These are phyloP conservation scores for Umbilicaria muhlenbergii DNA, from an alignment of 495 filamentous ascomycete genomes.

Conservation along the genomic window DNA sequence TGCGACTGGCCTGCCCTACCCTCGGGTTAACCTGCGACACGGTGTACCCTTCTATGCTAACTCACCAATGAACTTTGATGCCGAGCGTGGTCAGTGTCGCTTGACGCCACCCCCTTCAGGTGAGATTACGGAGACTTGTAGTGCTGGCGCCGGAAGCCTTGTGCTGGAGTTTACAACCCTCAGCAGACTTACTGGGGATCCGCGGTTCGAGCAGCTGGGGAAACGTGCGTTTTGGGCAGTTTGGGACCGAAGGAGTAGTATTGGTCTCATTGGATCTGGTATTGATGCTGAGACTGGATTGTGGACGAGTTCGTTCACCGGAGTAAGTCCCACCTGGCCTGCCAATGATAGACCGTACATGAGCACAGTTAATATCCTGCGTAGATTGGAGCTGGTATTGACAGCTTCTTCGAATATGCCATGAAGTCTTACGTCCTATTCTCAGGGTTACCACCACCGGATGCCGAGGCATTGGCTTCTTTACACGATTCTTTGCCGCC, in stretches of 20 bases:
- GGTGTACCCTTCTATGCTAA: slow-evolving; percentile 84
- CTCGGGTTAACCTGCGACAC: slow-evolving; percentile 80
- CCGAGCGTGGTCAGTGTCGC: slow-evolving; percentile 23
- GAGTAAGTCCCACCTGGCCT: slow-evolving; percentile 27
- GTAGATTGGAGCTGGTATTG: slow-evolving; percentile 79
- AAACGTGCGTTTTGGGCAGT: slow-evolving; percentile 93
- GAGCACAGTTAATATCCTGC: background rate
- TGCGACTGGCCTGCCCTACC: slow-evolving; percentile 82
- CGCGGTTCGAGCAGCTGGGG: slow-evolving; percentile 69
- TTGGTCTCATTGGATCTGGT: slow-evolving; percentile 79
- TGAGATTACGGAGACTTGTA: slow-evolving; percentile 91
- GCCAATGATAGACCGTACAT: background rate
- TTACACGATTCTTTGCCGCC: slow-evolving; percentile 33
- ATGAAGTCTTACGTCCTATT: slow-evolving; percentile 84
- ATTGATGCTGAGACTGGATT: slow-evolving; percentile 83
- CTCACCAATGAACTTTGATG: slow-evolving; percentile 46
- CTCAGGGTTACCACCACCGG: slow-evolving; percentile 32
- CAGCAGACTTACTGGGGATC: slow-evolving; percentile 76
- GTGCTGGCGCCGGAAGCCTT: slow-evolving; percentile 85
- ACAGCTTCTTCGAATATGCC: slow-evolving; percentile 97
- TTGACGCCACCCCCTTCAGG: slow-evolving; percentile 22
- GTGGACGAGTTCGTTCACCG: slow-evolving; percentile 77
- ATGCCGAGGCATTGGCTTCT: background rate
- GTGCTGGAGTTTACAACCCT: slow-evolving; percentile 85
- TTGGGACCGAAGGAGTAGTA: slow-evolving; percentile 70